phyloP scores from a whole-genome alignment of 805 yeast genomes.

The Starmera pachycereana region DNA sequence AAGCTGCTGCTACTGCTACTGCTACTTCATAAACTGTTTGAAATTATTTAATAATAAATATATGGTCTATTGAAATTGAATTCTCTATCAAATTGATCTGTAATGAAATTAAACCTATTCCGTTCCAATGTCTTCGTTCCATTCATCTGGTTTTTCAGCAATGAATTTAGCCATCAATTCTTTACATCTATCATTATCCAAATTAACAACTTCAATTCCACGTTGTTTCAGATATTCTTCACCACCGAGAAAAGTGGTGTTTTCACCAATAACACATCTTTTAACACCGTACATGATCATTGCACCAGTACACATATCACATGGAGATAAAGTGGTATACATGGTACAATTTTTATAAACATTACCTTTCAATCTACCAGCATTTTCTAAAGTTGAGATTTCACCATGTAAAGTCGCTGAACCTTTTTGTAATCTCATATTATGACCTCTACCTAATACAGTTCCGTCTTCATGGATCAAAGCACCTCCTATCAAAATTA shows the following conservation, averaged over 20 bases:
- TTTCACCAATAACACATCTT: slow-evolving; percentile 85
- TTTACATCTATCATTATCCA: slow-evolving; percentile 52
- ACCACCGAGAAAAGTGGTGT: slow-evolving; percentile 71
- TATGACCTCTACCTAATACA: slow-evolving; percentile 82
- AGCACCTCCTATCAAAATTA: slow-evolving; percentile 43
- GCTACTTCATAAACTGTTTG: background rate
- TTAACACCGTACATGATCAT: slow-evolving; percentile 80
- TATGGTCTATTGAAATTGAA: background rate
- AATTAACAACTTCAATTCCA: slow-evolving; percentile 65
- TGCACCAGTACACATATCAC: slow-evolving; percentile 94
- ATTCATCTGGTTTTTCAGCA: slow-evolving; percentile 61
- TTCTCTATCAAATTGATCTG: slow-evolving; percentile 1
- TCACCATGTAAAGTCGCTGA: slow-evolving; percentile 90
- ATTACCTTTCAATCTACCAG: slow-evolving; percentile 78
- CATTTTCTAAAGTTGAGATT: slow-evolving; percentile 78
- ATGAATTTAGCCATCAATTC: slow-evolving; percentile 72
- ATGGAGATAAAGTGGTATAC: slow-evolving; percentile 89
- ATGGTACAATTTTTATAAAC: slow-evolving; percentile 79
- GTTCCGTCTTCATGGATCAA: slow-evolving; percentile 66
- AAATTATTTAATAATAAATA: background rate
- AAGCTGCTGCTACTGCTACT: slow-evolving; percentile 7
- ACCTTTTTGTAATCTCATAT: slow-evolving; percentile 75
- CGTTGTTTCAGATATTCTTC: slow-evolving; percentile 59
- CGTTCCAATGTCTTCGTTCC: slow-evolving; percentile 74
- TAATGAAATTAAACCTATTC: slow-evolving; percentile 15